Conservation (phyloP, 2,329 filamentous ascomycete species). For the Emergomyces orientalis region DNA sequence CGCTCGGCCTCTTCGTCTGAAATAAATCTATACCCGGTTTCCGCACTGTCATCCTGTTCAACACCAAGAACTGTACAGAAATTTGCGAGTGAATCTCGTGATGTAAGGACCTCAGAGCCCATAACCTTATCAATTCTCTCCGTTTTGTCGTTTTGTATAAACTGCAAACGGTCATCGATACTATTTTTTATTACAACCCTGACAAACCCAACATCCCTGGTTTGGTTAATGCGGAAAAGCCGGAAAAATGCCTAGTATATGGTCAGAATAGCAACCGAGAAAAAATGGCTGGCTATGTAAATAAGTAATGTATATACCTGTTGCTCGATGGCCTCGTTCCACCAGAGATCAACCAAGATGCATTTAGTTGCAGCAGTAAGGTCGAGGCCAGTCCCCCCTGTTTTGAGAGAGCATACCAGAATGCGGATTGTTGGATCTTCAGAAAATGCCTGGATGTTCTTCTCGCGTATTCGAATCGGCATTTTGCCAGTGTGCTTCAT, state of each 20-base stretch:
- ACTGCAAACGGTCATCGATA: conserved; percentile 49
- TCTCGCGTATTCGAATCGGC: conserved; percentile 35
- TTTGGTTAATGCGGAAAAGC: conserved; percentile 57
- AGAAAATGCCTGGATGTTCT: conserved; percentile 41
- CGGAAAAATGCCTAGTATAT: conserved; percentile 43
- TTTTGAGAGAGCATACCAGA: conserved; percentile 48
- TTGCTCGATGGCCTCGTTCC: conserved; percentile 53
- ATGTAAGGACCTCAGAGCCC: conserved; percentile 17
- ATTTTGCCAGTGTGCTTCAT: conserved; percentile 43
- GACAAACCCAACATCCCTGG: conserved; percentile 49
- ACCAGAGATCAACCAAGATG: conserved; percentile 51
- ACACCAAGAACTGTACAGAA: conserved; percentile 12
- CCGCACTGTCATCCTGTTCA: conserved; percentile 7
- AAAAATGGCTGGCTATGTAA: neutral
- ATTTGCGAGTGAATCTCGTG: conserved; percentile 10
- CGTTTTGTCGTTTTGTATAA: conserved; percentile 49
- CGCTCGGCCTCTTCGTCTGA: neutral
- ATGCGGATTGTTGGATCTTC: conserved; percentile 34
- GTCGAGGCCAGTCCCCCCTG: conserved; percentile 51
- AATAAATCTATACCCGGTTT: conserved; percentile 8
- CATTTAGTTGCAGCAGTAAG: conserved; percentile 52
- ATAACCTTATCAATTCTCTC: conserved; percentile 20
- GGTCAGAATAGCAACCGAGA: neutral
- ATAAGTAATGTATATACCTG: conserved; percentile 37
- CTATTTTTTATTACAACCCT: conserved; percentile 48